Evolutionary conservation across 306 rosid genomes (phyloP), one percentile per base, ranked within the genome.

Genomic region (Luffa aegyptiaca): DNA sequence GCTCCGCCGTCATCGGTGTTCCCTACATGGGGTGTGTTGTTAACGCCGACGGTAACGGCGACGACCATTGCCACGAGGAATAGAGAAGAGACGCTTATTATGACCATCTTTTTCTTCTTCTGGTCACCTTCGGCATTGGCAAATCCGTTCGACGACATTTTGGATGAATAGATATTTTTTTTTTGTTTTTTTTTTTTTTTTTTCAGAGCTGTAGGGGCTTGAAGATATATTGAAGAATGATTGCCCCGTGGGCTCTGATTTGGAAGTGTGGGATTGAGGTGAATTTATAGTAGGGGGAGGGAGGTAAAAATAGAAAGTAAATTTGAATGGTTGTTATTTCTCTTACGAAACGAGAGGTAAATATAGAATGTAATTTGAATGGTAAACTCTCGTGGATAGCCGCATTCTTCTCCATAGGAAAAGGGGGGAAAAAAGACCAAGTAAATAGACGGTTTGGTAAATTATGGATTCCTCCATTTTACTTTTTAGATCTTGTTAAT

Each of bases 41-140:
- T 66, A 36, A 85, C 84, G 18, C 90, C 87, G 17, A 86, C 88
- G 0, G 92, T 85, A 5, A 83, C 90, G 9, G 88, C 92, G 9
- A 85, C 92, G 8, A 86, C 88, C 92, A 88, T 84, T 10, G 90
- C 90, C 44, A 89, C 85, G 37, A 89, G 75, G 71, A 89, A 77
- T 51, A 87, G 20, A 8, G 86, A 78, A 17, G 88, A 89, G 53
- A 83, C 80, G 21, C 83, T 83, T 8, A 89, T 53, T 10, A 89
- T 63, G 46, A 84, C 88, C 16, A 87, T 3, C 79, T 83, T 89
- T 84, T 82, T 86, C 84, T 83, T 86, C 55, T 68, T 75, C 1
- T 48, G 26, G 76, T 76, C 70, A 9, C 82, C 73, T 21, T 76
- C 77, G 36, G 57, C 82, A 2, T 79, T 58, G 31, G 31, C 31